These are phyloP conservation scores for Porcisia deanei DNA, from an alignment of 208 protist genomes.

Conservation along the genomic window DNA sequence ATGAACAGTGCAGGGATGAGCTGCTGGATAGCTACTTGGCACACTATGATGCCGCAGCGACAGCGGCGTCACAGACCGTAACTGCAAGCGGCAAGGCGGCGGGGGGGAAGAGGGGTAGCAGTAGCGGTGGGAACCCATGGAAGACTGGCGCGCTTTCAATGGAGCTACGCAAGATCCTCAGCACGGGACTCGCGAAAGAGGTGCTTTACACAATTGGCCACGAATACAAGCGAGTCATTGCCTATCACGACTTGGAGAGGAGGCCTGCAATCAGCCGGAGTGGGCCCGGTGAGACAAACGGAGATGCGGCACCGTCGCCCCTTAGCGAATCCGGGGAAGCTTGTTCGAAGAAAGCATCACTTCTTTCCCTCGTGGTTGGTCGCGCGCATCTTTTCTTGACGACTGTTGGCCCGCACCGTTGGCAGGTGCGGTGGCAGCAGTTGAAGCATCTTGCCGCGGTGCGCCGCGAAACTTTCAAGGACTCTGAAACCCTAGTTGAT, in stretches of 20 bases:
- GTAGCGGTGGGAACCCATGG: conserved; percentile 9
- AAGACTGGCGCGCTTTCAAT: conserved; percentile 20
- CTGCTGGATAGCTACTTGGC: conserved; percentile 60
- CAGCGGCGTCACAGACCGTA: neutral
- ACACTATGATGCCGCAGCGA: conserved; percentile 28
- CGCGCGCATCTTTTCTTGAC: conserved; percentile 26
- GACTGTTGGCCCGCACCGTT: conserved; percentile 46
- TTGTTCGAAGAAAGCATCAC: neutral
- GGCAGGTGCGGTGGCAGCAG: conserved; percentile 36
- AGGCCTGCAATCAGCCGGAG: neutral
- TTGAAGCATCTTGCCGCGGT: conserved; percentile 43
- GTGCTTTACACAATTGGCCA: conserved; percentile 67
- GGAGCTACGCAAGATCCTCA: conserved; percentile 48
- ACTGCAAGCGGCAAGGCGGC: neutral
- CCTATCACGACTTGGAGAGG: conserved; percentile 48
- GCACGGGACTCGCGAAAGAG: conserved; percentile 77
- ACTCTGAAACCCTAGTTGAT: conserved; percentile 78
- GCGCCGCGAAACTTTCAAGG: conserved; percentile 71
- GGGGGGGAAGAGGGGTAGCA: neutral
- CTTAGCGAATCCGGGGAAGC: neutral
- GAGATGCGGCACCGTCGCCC: neutral
- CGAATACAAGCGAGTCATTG: conserved; percentile 67
- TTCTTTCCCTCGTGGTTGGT: conserved; percentile 6
- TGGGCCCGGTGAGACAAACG: neutral
- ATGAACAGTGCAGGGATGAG: conserved; percentile 64